Base-by-base conservation (phyloP, 2,329 filamentous ascomycete species). In the Diplodia intermedia region DNA sequence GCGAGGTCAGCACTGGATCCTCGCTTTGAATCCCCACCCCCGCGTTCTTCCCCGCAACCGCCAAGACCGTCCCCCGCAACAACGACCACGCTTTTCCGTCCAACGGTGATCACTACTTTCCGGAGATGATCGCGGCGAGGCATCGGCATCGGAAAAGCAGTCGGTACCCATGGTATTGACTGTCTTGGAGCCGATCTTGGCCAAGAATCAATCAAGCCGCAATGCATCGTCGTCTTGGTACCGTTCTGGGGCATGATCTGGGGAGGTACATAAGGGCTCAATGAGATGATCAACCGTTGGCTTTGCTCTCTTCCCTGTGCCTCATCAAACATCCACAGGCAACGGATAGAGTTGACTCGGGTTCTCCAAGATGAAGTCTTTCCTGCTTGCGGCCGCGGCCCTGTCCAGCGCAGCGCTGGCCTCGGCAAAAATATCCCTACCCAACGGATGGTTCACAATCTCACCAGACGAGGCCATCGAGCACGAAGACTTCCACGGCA, bases 381-480 rank as follows among this genome's bases (percentile, higher is more conserved):
- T 66, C 18, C 38, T 72, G 9, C 11, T 69, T 23, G 40, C 62
- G 23, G 68, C 23, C 15, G 29, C 68, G 12, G 67, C 67, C 12
- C 63, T 71, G 23, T 62, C 65, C 52, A 69, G 67, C 40, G 68
- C 69, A n/a, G 57, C 62, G 2, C 50, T 72, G 50, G 68, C 69
- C 33, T 69, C 68, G 43, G 69, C 70, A 29, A 56, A 56, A 4
- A 66, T 70, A 18, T 66, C 62, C 26, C 47, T 71, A 31, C 71
- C 70, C 14, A 71, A 65, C 53, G 70, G 71, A 40, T 72, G 71
- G 71, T 72, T 72, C 60, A 61, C 61, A 11, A 69, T 71, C n/a
- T 33, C 69, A 6, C 70, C 70, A 1, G 62, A 65, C 14, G 47
- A 68, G n/a, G 69, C 71, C 7, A 71, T 71, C 40, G 49, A 67